These are phyloP conservation scores for Xylogone sp. DNA, from an alignment of 2,329 filamentous ascomycete species.

Conservation along the genomic window DNA sequence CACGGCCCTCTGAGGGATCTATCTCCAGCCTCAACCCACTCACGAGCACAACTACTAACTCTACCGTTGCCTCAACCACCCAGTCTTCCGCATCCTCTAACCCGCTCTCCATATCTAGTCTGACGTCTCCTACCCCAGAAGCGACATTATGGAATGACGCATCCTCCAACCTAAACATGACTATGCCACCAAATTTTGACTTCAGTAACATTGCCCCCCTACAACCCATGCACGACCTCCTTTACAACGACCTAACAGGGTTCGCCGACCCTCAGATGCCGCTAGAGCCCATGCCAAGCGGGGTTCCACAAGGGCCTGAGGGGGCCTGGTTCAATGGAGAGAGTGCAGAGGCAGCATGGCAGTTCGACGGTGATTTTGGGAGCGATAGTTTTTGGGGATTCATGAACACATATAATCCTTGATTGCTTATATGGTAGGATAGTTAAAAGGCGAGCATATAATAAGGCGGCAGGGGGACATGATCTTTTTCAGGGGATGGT, in stretches of 20 bases:
- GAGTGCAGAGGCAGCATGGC: slow-evolving; percentile 29
- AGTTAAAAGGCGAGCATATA: no score
- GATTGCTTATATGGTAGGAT: no score
- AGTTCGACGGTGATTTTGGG: slow-evolving; percentile 53
- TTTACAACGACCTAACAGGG: slow-evolving; percentile 52
- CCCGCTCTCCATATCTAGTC: slow-evolving; percentile 24
- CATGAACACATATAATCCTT: slow-evolving; percentile 40
- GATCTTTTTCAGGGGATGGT: no score
- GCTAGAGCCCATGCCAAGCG: slow-evolving; percentile 51
- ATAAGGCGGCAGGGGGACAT: no score
- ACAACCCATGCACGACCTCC: slow-evolving; percentile 53
- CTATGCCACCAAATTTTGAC: slow-evolving; percentile 40
- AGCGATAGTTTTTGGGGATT: slow-evolving; percentile 54
- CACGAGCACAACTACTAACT: slow-evolving; percentile 1
- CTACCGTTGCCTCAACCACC: neutral
- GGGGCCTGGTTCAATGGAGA: slow-evolving; percentile 4
- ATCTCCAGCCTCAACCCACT: neutral
- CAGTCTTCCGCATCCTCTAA: slow-evolving; percentile 10
- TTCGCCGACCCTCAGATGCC: slow-evolving; percentile 5
- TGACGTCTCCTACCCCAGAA: slow-evolving; percentile 17
- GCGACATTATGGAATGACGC: slow-evolving; percentile 1
- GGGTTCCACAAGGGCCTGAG: slow-evolving; percentile 42
- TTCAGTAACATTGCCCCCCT: slow-evolving; percentile 50
- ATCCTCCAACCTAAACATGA: slow-evolving; percentile 4
- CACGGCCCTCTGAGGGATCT: neutral